Evolutionary conservation across 2,329 filamentous ascomycete genomes (phyloP).

Genomic region (Parastagonospora avenae): DNA sequence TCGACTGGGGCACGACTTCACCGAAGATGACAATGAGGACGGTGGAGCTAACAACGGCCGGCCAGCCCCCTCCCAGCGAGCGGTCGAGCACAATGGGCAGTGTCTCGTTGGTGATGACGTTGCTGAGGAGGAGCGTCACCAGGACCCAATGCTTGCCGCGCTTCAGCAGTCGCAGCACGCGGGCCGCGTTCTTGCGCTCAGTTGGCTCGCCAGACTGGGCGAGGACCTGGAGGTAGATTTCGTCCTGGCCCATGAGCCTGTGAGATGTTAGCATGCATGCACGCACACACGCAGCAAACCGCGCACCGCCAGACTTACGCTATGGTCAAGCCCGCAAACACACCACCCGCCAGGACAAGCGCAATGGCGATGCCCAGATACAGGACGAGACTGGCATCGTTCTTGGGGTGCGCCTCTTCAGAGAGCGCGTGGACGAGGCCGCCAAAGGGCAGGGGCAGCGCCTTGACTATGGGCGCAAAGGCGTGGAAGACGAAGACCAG

Average conservation of each 20-base stretch:
- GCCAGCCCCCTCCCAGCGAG: constrained; percentile 91
- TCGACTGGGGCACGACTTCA: constrained; percentile 92
- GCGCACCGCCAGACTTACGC: constrained; percentile 59
- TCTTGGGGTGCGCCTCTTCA: constrained; percentile 44
- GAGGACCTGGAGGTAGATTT: constrained; percentile 96
- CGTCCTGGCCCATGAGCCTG: constrained; percentile 75
- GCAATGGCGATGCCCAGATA: constrained; percentile 78
- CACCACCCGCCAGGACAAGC: constrained; percentile 85
- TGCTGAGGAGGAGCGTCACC: constrained; percentile 89
- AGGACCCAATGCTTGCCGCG: constrained; percentile 98
- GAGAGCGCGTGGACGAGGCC: constrained; percentile 25
- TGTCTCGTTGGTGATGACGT: constrained; percentile 98
- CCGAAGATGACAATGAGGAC: constrained; percentile 97
- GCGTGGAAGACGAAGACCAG: constrained; percentile 38
- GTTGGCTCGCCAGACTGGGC: constrained; percentile 80
- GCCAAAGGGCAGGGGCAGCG: constrained; percentile 38
- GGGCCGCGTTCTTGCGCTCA: constrained; percentile 84
- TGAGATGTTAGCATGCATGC: constrained; percentile 37
- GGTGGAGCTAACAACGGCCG: constrained; percentile 91
- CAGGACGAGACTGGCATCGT: constrained; percentile 74
- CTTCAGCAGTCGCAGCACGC: constrained; percentile 78
- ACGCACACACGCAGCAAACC: constrained; percentile 4
- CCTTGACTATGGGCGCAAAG: constrained; percentile 40
- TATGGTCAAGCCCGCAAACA: constrained; percentile 93
- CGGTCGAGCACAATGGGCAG: constrained; percentile 88